Conservation (phyloP, 2,329 filamentous ascomycete genomes). For the Tympanopsis confertula region DNA sequence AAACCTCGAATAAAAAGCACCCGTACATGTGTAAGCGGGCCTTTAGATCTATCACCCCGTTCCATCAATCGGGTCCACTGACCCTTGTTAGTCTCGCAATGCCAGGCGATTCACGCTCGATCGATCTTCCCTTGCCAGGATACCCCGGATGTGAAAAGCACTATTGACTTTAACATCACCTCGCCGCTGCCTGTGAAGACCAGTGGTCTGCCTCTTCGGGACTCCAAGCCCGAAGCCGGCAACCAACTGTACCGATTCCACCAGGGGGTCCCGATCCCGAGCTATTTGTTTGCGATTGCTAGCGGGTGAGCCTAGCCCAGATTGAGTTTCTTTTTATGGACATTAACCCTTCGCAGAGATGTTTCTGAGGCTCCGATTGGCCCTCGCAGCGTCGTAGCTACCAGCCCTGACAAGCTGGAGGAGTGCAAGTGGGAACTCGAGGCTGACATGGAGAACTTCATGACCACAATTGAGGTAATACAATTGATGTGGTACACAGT, state of each 20-base stretch:
- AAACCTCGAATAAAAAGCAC: conserved; percentile 57
- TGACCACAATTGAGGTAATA: conserved; percentile 40
- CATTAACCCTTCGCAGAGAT: conserved; percentile 21
- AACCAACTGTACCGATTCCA: conserved; percentile 48
- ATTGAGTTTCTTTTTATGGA: neutral
- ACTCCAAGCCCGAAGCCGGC: neutral
- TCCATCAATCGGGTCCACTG: too few species aligned
- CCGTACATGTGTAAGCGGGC: conserved; percentile 43
- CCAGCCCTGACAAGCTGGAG: conserved; percentile 49
- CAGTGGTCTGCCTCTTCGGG: conserved; percentile 32
- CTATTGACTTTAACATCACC: conserved; percentile 49
- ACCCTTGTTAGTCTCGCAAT: conserved; percentile 44
- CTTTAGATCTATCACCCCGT: too few species aligned
- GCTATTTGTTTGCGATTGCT: conserved; percentile 54
- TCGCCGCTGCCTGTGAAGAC: conserved; percentile 54
- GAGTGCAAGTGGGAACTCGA: conserved; percentile 56
- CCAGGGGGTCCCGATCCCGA: conserved; percentile 54
- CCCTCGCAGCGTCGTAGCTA: conserved; percentile 49
- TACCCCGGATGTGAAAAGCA: conserved; percentile 56
- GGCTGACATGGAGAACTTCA: conserved; percentile 51
- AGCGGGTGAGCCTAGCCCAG: conserved; percentile 18
- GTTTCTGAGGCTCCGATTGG: conserved; percentile 49
- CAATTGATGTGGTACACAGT: neutral
- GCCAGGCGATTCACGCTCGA: conserved; percentile 56
- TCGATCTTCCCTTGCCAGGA: conserved; percentile 60